Percentiles rank a stretch among this genome's conserved stretches.
phyloP scores from a whole-genome alignment of 2,329 filamentous ascomycete genomes.

The Leptographium radiaticola region DNA sequence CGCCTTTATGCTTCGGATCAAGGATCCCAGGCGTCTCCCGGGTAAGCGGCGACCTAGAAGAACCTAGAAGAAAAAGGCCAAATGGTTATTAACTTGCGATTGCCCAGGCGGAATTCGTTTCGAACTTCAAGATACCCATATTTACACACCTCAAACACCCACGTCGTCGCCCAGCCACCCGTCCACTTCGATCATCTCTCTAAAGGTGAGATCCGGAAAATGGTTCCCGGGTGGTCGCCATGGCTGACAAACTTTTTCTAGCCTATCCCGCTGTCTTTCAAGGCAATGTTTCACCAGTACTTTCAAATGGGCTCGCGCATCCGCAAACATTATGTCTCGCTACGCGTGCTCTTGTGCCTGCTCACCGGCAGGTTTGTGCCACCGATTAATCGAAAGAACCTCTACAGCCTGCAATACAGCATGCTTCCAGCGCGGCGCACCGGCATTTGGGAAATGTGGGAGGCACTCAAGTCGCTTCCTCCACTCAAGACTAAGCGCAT shows the following conservation, averaged over 20 bases:
- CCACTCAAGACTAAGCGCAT: constrained; percentile 28
- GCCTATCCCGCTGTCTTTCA: constrained; percentile 79
- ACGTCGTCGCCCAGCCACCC: constrained; percentile 29
- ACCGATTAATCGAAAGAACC: constrained; percentile 83
- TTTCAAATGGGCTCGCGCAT: constrained; percentile 88
- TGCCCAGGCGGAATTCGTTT: constrained; percentile 69
- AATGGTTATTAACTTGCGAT: neutral
- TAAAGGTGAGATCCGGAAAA: constrained; percentile 47
- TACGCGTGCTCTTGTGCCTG: constrained; percentile 75
- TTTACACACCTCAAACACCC: constrained; percentile 22
- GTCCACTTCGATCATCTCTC: constrained; percentile 69
- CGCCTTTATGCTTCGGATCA: constrained; percentile 87
- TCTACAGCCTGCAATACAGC: constrained; percentile 95
- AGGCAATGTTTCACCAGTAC: constrained; percentile 96
- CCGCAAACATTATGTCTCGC: constrained; percentile 87
- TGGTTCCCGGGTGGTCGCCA: neutral
- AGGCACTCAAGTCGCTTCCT: constrained; percentile 42
- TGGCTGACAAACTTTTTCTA: constrained; percentile 19
- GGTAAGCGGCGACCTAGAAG: constrained; percentile 32
- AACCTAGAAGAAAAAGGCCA: constrained; percentile 7
- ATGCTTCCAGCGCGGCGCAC: constrained; percentile 81
- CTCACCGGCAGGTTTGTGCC: constrained; percentile 86
- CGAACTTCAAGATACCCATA: constrained; percentile 65
- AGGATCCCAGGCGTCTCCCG: constrained; percentile 80
- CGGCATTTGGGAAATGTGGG: constrained; percentile 78